phyloP scores from a whole-genome alignment of 805 yeast species.

The Zygoascus bituminiphila region DNA sequence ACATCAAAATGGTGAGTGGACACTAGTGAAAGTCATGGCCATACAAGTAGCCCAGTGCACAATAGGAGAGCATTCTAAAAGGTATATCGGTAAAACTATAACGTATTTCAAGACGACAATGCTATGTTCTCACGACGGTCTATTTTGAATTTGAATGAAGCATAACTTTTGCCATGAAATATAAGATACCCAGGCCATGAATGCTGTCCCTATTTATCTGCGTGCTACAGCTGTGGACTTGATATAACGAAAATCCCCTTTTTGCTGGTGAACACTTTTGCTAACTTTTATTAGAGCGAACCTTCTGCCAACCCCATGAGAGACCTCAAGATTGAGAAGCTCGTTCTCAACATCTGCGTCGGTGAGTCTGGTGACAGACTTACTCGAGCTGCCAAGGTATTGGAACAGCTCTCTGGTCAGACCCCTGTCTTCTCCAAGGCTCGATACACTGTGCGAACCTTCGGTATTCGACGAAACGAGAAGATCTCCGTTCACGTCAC shows the following conservation, averaged over 20 bases:
- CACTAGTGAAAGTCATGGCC: too few relatives aligned
- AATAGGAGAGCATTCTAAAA: not conserved
- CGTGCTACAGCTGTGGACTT: too few relatives aligned
- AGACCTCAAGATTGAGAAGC: constrained; percentile 97
- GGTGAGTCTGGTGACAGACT: constrained; percentile 99
- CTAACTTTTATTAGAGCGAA: constrained; percentile 23
- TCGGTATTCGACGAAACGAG: constrained; percentile 99
- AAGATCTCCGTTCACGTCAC: constrained; percentile 99
- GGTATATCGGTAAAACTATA: not conserved
- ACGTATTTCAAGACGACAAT: not conserved
- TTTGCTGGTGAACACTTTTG: too few relatives aligned
- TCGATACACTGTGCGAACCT: constrained; percentile 99
- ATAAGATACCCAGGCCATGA: not conserved
- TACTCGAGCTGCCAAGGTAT: constrained; percentile 99
- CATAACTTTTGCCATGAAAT: not conserved
- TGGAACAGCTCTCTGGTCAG: constrained; percentile 99
- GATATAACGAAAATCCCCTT: too few relatives aligned
- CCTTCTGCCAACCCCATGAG: constrained; percentile 78
- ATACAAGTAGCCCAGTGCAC: too few relatives aligned
- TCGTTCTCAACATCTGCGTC: constrained; percentile 99
- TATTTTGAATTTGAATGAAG: not conserved
- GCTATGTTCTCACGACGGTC: too few relatives aligned
- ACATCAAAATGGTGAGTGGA: not conserved
- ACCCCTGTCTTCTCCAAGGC: constrained; percentile 99
- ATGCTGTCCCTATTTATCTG: not conserved